Base-by-base conservation (phyloP, 139 green algal genomes). In the Volvox reticuliferus region DNA sequence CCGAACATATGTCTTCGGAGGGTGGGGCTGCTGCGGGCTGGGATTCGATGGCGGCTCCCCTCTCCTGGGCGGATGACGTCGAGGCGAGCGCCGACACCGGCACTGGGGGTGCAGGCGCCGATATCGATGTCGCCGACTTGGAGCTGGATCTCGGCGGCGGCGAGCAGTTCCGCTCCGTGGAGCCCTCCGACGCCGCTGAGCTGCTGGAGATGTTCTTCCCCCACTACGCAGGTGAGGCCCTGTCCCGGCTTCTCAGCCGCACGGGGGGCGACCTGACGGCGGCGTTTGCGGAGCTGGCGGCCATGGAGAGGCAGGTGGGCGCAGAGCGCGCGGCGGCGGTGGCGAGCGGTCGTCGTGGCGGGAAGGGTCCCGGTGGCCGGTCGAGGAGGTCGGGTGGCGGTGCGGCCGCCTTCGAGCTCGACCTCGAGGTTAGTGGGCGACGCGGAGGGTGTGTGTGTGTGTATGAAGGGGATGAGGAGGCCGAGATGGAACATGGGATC, bases 161-260 rank as follows among this genome's bases (percentile, higher is more conserved):
- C 17, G 71, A 79, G 71, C 71, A 79, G 76, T 22, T 84, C 37
- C 37, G 78, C 20, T 12, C 3, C 2, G 44, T 90, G 86, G 12
- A 50, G 2, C 19, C 61, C 0, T n/a, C 19, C 2, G 75, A 85
- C n/a, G 86, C 55, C 21, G 9, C 20, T 0, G 87, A 91, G 61
- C 76, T 91, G 13, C 87, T 91, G 61, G 76, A 63, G 61, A 63
- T 86, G 33, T 86, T 91, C 24, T 91, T 91, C 61, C 87, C 87
- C 16, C 44, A 79, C 33, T 91, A 91, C 62, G 28, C 75, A 0
- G 55, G 24, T 1, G 55, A 18, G 12, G 86, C 86, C 12, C 33
- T 90, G n/a, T 16, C 17, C 76, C 76, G 61, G 32, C 61, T 91
- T 55, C 73, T 86, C 33, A 3, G 28, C 28, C 37, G 76, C 6